A percentile compares a stretch with the other conserved stretches of the same genome.
Conservation (phyloP, 331 rosid species). For the Malus hybrid region DNA sequence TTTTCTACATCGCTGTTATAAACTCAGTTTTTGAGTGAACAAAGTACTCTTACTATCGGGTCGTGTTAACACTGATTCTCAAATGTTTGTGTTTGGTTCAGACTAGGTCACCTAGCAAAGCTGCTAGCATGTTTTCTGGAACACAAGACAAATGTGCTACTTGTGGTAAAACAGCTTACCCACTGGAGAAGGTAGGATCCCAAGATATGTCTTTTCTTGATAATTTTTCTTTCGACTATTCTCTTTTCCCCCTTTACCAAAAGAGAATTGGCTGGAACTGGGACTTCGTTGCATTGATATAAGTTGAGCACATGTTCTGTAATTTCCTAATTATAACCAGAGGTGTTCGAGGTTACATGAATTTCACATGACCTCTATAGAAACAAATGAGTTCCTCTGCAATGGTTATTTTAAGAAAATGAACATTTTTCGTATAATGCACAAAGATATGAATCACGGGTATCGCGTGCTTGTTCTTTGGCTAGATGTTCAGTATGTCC, state of each 20-base stretch:
- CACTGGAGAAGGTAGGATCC: constrained; percentile 83
- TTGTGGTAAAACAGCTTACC: constrained; percentile 93
- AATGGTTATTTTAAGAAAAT: neutral
- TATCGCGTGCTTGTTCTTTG: too few relatives aligned
- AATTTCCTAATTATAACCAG: neutral
- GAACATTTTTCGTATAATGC: neutral
- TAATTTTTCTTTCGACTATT: neutral
- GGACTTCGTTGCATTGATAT: neutral
- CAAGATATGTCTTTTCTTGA: neutral
- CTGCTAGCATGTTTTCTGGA: constrained; percentile 97
- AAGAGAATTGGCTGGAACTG: neutral
- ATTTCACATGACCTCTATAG: neutral
- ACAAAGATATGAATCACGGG: neutral
- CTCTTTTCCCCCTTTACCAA: neutral
- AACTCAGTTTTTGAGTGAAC: neutral
- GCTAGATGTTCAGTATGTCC: too few relatives aligned
- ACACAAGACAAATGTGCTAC: constrained; percentile 97
- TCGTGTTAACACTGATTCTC: constrained; percentile 11
- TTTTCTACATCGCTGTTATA: neutral
- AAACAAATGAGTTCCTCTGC: neutral
- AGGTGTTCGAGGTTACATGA: neutral
- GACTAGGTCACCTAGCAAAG: constrained; percentile 95
- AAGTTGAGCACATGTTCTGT: neutral
- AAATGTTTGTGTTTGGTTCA: constrained; percentile 37
- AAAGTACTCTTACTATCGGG: neutral